Evolutionary conservation across 2,329 filamentous ascomycete genomes (phyloP).

Genomic region (Sporothrix curviconia): DNA sequence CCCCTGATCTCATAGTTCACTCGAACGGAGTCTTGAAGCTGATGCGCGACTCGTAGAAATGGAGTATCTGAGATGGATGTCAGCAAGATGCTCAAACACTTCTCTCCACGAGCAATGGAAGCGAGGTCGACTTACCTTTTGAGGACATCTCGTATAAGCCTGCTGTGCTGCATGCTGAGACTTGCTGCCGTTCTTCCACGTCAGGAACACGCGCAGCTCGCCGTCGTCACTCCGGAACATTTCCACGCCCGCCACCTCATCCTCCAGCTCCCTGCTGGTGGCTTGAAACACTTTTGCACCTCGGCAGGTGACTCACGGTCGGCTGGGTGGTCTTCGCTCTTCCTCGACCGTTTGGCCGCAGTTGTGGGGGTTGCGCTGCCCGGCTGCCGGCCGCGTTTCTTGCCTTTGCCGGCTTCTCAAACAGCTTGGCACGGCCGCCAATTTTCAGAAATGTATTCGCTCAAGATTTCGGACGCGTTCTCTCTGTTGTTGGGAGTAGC

Average conservation of each 20-base stretch:
- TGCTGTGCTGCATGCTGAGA: constrained; percentile 63
- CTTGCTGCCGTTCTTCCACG: constrained; percentile 68
- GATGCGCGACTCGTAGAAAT: constrained; percentile 54
- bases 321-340: constrained; percentile 43
- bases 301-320: constrained; percentile 41
- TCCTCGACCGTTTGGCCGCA: constrained; percentile 40
- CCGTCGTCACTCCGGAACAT: constrained; percentile 62
- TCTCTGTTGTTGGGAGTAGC: constrained; percentile 33
- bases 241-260: constrained; percentile 63
- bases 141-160: constrained; percentile 70
- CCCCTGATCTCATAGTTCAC: background rate
- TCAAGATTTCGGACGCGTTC: constrained; percentile 53
- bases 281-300: constrained; percentile 48
- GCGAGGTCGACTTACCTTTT: constrained; percentile 48
- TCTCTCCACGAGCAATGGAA: no score
- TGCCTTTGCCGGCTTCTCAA: constrained; percentile 44
- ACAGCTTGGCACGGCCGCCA: constrained; percentile 55
- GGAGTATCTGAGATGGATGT: constrained; percentile 42
- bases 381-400: constrained; percentile 51
- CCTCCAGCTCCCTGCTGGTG: constrained; percentile 70
- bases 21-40: constrained; percentile 26
- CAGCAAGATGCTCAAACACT: background rate
- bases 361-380: constrained; percentile 28
- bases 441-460: constrained; percentile 56
- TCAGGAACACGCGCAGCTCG: constrained; percentile 60